phyloP scores from a whole-genome alignment of 176 grass and related monocot species.

The Bonia amplexicaulis region DNA sequence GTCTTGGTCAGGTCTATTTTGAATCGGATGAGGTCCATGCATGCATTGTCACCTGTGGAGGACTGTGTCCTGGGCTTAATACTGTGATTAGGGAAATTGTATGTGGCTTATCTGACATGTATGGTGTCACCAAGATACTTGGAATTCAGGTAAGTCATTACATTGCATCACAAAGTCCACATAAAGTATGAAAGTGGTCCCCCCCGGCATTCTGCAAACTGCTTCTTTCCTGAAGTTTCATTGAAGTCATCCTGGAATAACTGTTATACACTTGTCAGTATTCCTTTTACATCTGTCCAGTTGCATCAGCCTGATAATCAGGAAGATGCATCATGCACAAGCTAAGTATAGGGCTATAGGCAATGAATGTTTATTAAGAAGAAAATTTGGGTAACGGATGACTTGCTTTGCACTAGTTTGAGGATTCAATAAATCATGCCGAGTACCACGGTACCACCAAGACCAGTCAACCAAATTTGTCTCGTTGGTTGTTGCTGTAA shows the following conservation, averaged over 20 bases:
- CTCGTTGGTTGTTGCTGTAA: background rate
- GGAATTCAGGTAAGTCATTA: constrained; percentile 70
- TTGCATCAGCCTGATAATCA: background rate
- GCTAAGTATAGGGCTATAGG: background rate
- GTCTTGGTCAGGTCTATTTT: constrained; percentile 68
- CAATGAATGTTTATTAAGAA: background rate
- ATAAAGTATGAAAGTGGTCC: background rate
- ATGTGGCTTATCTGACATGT: constrained; percentile 87
- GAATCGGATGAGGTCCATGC: constrained; percentile 83
- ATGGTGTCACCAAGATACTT: constrained; percentile 78
- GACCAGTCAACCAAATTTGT: background rate
- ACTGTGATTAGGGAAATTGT: constrained; percentile 98
- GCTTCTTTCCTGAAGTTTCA: background rate
- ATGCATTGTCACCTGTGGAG: constrained; percentile 97
- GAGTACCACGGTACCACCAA: background rate
- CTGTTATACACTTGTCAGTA: background rate
- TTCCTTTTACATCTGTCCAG: background rate
- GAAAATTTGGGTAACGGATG: background rate
- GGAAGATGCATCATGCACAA: background rate
- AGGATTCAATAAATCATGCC: background rate
- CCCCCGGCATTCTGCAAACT: background rate
- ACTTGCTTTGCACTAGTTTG: background rate
- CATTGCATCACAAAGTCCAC: background rate
- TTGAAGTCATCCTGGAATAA: background rate
- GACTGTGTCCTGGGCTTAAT: constrained; percentile 96